Evolutionary conservation across 1,139 yeast genomes (phyloP).

Genomic region (Pichia sp.): DNA sequence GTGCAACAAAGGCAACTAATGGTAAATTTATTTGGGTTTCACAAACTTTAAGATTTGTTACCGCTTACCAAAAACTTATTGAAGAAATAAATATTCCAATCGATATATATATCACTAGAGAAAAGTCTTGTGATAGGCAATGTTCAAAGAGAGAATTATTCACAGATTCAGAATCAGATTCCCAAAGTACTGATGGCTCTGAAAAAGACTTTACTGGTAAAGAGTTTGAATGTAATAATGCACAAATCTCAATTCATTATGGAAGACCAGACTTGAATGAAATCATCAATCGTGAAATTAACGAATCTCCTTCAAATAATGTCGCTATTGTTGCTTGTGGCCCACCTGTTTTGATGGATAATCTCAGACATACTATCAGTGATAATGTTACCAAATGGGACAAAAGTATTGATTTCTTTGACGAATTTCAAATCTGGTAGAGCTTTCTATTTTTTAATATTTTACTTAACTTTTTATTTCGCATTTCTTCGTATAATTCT

Average conservation of each 20-base stretch:
- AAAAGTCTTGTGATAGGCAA: conserved; percentile 2
- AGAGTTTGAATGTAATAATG: not conserved
- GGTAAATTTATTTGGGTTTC: conserved; percentile 20
- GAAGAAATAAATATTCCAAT: conserved; percentile 9
- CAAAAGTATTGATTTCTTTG: conserved; percentile 26
- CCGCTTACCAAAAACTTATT: conserved; percentile 10
- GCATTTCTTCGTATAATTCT: too few relatives aligned
- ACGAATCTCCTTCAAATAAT: conserved; percentile 34
- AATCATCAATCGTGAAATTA: conserved; percentile 36
- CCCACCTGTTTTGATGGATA: conserved; percentile 45
- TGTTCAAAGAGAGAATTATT: conserved; percentile 1
- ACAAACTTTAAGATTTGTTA: conserved; percentile 4
- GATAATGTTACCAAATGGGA: conserved; percentile 14
- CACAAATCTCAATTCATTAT: conserved; percentile 30
- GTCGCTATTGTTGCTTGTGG: conserved; percentile 44
- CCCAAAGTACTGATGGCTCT: conserved; percentile 7
- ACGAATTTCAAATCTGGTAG: conserved; percentile 26
- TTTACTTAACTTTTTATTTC: not conserved
- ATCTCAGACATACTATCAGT: conserved; percentile 24
- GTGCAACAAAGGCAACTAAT: conserved; percentile 32
- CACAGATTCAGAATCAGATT: conserved; percentile 1
- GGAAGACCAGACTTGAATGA: conserved; percentile 43
- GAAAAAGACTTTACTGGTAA: conserved; percentile 4
- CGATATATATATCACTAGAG: conserved; percentile 19
- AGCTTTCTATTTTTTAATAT: not conserved